Evolutionary conservation across 2,329 filamentous ascomycete species (phyloP), one percentile per base, ranked within the genome.

Genomic region (Thyridium curvatum): DNA sequence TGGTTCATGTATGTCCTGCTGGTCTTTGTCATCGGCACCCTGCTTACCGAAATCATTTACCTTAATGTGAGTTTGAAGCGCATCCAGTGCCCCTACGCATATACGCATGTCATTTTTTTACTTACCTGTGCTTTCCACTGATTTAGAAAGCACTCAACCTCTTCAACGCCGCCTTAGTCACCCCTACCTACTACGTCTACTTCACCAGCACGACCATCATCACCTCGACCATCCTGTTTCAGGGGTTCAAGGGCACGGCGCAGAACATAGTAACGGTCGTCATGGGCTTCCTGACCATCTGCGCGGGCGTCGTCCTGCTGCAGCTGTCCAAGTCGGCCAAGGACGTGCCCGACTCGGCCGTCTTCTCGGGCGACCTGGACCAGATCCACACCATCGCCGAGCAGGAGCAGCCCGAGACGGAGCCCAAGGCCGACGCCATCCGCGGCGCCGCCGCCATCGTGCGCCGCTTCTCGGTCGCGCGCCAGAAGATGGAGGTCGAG

Each of bases 301-400:
- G 93, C 59, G 76, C 89, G 0, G 93, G 93, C 1, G 93, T 97
- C 6, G 83, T 97, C 1, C 66, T 98, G 8, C 68, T 98, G 9
- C 93, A 98, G 57, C 77, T 98, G n/a, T 96, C 93, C 38, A 97
- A 97, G 59, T 96, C 91, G 0, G 87, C 93, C 51, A 98, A 97
- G 58, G 91, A 98, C 54, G 91, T 98, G 0, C 93, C 93, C 7
- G 93, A 97, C 57, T 74, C 88, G 0, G 89, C 90, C 26, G 82
- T 98, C 30, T 95, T 98, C 69, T 81, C 82, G 40, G 93, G 91
- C 33, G 89, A 97, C 54, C 74, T 98, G 37, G 86, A 97, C 53
- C 91, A 98, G 69, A 86, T 97, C 39, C 86, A 93, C 26, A 94
- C 91, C 21, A 93, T 97, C 45, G 91, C 87, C 34, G 87, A 96